phyloP scores from a whole-genome alignment of 495 filamentous ascomycete genomes.

The Xeromyces bisporus region DNA sequence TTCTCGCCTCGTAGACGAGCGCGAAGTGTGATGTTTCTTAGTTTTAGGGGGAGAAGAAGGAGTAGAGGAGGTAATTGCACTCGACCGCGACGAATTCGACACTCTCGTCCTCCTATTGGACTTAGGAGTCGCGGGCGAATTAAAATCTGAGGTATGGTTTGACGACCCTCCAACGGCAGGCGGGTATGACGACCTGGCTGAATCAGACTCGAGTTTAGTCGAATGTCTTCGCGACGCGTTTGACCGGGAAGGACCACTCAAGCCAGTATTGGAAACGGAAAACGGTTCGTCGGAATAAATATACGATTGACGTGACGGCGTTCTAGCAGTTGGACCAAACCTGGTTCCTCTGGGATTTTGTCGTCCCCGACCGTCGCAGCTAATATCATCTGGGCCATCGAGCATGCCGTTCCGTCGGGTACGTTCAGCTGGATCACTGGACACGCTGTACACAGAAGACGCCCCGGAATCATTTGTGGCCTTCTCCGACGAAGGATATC shows the following conservation, averaged over 20 bases:
- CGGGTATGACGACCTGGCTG: background rate
- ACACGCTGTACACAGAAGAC: constrained; percentile 16
- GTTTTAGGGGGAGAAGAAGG: background rate
- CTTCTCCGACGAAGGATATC: constrained; percentile 16
- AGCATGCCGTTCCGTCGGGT: constrained; percentile 11
- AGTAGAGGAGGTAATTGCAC: background rate
- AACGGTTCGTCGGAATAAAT: too few species aligned
- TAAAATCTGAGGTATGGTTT: background rate
- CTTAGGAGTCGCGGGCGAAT: background rate
- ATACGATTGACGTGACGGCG: too few species aligned
- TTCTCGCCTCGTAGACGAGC: constrained; percentile 6
- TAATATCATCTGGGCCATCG: constrained; percentile 8
- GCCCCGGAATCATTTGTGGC: constrained; percentile 18
- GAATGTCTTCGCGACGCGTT: background rate
- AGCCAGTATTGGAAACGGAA: constrained; percentile 2
- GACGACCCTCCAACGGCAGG: background rate
- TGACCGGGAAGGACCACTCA: background rate
- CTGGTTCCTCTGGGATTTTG: too few species aligned
- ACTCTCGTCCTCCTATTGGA: background rate
- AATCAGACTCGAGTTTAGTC: background rate
- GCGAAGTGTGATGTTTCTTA: background rate
- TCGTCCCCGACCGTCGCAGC: constrained; percentile 5
- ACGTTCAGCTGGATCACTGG: constrained; percentile 11
- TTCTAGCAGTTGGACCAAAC: too few species aligned
- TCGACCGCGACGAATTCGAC: background rate